Evolutionary conservation across 2,329 filamentous ascomycete species (phyloP), one percentile per base, ranked within the genome.

Genomic region (Paraphoma sp.): DNA sequence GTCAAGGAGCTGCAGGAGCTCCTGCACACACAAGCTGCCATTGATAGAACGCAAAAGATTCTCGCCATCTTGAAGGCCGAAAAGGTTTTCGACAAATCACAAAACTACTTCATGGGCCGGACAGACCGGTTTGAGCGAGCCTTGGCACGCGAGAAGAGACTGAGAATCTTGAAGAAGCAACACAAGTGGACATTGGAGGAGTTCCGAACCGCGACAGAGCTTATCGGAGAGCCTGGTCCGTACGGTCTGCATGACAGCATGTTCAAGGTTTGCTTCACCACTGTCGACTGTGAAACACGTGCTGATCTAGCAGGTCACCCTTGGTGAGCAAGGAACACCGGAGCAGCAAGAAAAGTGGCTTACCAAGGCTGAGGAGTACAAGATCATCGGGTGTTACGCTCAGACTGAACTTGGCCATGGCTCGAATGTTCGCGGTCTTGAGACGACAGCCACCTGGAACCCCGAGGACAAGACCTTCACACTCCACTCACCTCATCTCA

Each of bases 321-420:
- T 92, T 31, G 81, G 84, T 29, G 88, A 90, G 64, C 90, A 93
- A 79, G 86, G 87, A 29, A 90, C 86, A 4, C 84, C 88, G 0
- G 89, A 90, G 70, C 91, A 93, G 73, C 87, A 90, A 67, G 86
- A 90, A 73, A 80, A 87, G 54, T 93, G 91, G 80, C 82, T 92
- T 33, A 85, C 89, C 70, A 85, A 81, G 38, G 89, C 90, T 1
- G 80, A 86, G 63, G 84, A 84, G 42, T 92, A 92, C 77, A 81
- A 91, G 70, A 86, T 87, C 67, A 89, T 92, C 63, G 90, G 90
- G 51, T 93, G 90, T 69, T 93, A 93, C 68, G 90, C 90, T 7
- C 90, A 93, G 76, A 93, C 90, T 0, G 90, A 93, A 76, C 79
- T 93, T 41, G 90, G 90, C 16, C 90, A 93, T 70, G 90, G 90